phyloP scores from a whole-genome alignment of 345 rosid genomes.

The Eucalyptus erythrocorys region DNA sequence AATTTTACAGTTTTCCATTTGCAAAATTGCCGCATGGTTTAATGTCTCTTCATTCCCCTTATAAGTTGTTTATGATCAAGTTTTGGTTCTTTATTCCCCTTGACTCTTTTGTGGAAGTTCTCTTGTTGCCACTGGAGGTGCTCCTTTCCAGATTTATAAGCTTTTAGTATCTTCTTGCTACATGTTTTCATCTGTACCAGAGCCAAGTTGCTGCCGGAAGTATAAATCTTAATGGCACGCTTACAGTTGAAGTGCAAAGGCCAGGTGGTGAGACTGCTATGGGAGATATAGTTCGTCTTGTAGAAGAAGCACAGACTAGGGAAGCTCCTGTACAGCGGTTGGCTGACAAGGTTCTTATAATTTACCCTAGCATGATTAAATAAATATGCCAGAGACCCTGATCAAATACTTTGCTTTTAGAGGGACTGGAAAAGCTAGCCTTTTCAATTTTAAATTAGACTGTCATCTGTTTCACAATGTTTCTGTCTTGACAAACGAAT shows the following conservation, averaged over 20 bases:
- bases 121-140: background rate
- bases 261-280: constrained; percentile 98
- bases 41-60: background rate
- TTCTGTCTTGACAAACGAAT: background rate
- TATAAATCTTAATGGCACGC: constrained; percentile 90
- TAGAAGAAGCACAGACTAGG: constrained; percentile 95
- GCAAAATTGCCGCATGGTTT: background rate
- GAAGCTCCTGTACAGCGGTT: constrained; percentile 92
- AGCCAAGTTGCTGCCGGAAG: constrained; percentile 94
- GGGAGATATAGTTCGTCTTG: constrained; percentile 83
- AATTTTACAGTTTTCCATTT: background rate
- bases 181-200: constrained; percentile 19
- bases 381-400: background rate
- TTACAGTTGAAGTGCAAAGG: constrained; percentile 80
- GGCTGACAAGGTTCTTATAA: constrained; percentile 75
- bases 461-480: background rate
- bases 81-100: background rate
- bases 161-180: background rate
- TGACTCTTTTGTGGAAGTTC: background rate
- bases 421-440: background rate
- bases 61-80: background rate
- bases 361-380: background rate
- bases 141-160: background rate
- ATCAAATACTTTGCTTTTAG: background rate
- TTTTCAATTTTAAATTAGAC: background rate